Evolutionary conservation across 2,329 filamentous ascomycete genomes (phyloP), one percentile per base, ranked within the genome.

Genomic region (Fusarium cicatricum): DNA sequence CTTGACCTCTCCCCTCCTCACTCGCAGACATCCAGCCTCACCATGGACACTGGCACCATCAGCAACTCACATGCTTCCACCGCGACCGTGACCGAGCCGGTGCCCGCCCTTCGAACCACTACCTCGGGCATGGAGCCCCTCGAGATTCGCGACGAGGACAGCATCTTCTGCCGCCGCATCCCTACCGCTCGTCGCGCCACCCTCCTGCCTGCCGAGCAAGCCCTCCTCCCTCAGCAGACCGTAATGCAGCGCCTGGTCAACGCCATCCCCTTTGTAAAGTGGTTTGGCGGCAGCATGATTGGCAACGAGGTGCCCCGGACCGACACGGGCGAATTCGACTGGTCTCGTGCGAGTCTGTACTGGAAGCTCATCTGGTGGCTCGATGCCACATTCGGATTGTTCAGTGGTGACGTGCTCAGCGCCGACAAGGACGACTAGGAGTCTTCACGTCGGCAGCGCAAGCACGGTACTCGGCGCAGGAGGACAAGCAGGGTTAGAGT

Each of bases 301-400:
- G 90, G 90, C 6, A 87, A 86, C 69, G 83, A 89, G 70, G 86
- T 94, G 33, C 91, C 91, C 8, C 82, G 89, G 36, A 88, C 82
- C 47, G 89, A 92, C 47, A 80, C 83, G 37, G 91, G 90, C 52
- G 86, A 86, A 36, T 93, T 97, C 66, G 93, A 97, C 73, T 90
- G 87, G 80, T 84, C 85, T 36, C 77, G 77, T 39, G 86, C 86
- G 11, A 88, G 85, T 56, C 73, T 89, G 57, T 89, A 89, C 75
- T 89, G 86, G 86, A 85, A 84, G 72, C 68, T 88, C 37, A 84
- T 89, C 64, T 89, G 82, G 76, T 86, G 80, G 77, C 75, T 89
- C 19, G 86, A 88, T 67, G 75, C 77, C 15, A 80, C 79, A 48
- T 85, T 87, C 67, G 76, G 79, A 4, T 75, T 87, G 33, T 88